Conservation (phyloP, 495 filamentous ascomycete species). For the Xylaria acuta region DNA sequence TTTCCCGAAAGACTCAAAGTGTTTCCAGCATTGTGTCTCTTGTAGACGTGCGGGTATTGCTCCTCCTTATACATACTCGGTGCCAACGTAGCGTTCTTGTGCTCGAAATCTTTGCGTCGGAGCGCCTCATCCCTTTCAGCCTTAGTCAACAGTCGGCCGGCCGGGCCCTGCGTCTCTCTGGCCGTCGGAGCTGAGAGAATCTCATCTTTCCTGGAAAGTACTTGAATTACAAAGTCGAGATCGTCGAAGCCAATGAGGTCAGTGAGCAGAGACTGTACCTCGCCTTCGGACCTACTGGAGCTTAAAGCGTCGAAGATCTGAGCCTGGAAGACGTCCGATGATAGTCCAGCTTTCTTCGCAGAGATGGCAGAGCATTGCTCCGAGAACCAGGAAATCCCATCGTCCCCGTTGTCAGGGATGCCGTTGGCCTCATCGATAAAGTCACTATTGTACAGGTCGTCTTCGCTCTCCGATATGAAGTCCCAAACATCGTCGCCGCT, state of each 20-base stretch:
- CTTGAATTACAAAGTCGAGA: conserved; percentile 83
- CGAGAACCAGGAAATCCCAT: conserved; percentile 65
- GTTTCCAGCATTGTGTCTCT: conserved; percentile 79
- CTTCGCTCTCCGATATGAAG: conserved; percentile 76
- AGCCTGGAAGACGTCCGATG: conserved; percentile 65
- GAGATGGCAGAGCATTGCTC: conserved; percentile 67
- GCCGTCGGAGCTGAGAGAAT: conserved; percentile 53
- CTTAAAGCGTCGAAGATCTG: conserved; percentile 74
- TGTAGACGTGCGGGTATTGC: conserved; percentile 93
- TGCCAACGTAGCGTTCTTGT: conserved; percentile 76
- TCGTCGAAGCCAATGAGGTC: conserved; percentile 94
- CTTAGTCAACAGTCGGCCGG: conserved; percentile 70
- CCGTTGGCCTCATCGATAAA: conserved; percentile 43
- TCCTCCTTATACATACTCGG: conserved; percentile 65
- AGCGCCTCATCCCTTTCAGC: conserved; percentile 79
- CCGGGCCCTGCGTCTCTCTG: conserved; percentile 52
- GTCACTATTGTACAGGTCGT: conserved; percentile 56
- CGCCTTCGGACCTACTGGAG: conserved; percentile 73
- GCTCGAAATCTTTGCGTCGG: conserved; percentile 74
- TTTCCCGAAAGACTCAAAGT: conserved; percentile 75
- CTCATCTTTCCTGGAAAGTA: conserved; percentile 74
- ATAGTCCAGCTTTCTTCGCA: conserved; percentile 64
- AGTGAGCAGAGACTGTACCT: conserved; percentile 85
- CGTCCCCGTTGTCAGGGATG: conserved; percentile 29
- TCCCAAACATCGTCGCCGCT: conserved; percentile 89